These are phyloP conservation scores for Alternaria atra DNA, from an alignment of 2,329 filamentous ascomycete species.

Conservation along the genomic window DNA sequence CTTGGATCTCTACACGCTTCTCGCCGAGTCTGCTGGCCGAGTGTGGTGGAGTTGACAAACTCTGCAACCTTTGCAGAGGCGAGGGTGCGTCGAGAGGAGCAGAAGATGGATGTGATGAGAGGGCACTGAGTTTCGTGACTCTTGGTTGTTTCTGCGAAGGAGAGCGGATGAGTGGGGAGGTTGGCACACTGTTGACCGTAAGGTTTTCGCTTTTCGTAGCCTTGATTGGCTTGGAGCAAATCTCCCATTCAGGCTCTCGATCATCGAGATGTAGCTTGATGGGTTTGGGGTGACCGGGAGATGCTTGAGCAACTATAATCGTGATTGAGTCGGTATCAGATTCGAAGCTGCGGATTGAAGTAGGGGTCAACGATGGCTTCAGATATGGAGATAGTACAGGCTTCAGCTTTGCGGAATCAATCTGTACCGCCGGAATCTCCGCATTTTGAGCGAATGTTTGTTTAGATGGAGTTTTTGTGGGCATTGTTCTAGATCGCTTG, in stretches of 20 bases:
- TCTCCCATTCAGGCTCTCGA: conserved; percentile 45
- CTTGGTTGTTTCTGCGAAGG: conserved; percentile 31
- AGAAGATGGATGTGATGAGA: conserved; percentile 42
- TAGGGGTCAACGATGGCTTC: conserved; percentile 35
- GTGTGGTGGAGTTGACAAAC: conserved; percentile 28
- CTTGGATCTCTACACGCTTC: conserved; percentile 18
- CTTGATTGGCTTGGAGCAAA: conserved; percentile 31
- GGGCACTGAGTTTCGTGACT: conserved; percentile 39
- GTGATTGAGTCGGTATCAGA: conserved; percentile 43
- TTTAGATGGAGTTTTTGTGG: conserved; percentile 39
- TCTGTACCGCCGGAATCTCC: conserved; percentile 12
- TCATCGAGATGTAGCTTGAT: conserved; percentile 35
- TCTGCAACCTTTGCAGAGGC: conserved; percentile 30
- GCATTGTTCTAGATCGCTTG: conserved; percentile 43
- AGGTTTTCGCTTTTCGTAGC: conserved; percentile 20
- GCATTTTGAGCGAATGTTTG: conserved; percentile 30
- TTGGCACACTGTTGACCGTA: neutral
- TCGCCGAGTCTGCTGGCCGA: conserved; percentile 27
- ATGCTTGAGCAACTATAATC: conserved; percentile 32
- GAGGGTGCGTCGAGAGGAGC: conserved; percentile 36
- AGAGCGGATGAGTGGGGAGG: conserved; percentile 20
- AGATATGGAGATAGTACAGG: conserved; percentile 23
- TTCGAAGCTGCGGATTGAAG: conserved; percentile 40
- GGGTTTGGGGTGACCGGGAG: conserved; percentile 17
- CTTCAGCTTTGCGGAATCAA: conserved; percentile 12